A percentile compares a stretch with the other conserved stretches of the same genome.
These are phyloP conservation scores for Trametes cubensis DNA, from an alignment of 768 basidiomycete genomes.

Conservation along the genomic window DNA sequence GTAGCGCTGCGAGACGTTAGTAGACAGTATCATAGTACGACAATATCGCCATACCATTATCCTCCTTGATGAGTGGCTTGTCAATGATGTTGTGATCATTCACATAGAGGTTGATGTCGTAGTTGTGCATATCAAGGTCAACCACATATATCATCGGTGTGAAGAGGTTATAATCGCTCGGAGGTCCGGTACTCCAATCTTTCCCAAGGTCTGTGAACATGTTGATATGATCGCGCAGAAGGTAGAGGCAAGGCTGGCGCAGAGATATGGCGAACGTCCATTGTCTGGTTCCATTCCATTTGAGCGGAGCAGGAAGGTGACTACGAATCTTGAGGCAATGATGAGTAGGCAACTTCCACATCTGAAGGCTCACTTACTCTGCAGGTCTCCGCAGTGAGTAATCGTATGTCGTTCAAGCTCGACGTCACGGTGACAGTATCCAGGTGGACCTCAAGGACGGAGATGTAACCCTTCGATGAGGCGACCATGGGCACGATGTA, in stretches of 20 bases:
- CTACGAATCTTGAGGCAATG: slow-evolving; percentile 54
- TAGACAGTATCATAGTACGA: slow-evolving; percentile 1
- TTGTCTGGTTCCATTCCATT: slow-evolving; percentile 78
- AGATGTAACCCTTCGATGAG: slow-evolving; percentile 72
- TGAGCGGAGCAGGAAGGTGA: slow-evolving; percentile 77
- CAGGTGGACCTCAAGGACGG: slow-evolving; percentile 79
- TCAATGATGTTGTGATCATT: slow-evolving; percentile 98
- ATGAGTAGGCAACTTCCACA: neutral
- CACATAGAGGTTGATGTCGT: slow-evolving; percentile 76
- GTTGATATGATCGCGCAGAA: slow-evolving; percentile 92
- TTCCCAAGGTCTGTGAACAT: slow-evolving; percentile 91
- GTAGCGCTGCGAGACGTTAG: slow-evolving; percentile 55
- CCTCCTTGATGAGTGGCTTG: slow-evolving; percentile 76
- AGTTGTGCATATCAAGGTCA: slow-evolving; percentile 73
- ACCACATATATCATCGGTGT: slow-evolving; percentile 80
- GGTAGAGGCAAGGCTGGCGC: slow-evolving; percentile 69
- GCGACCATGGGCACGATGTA: slow-evolving; percentile 86
- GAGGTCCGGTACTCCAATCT: slow-evolving; percentile 88
- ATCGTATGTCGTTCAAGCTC: slow-evolving; percentile 84
- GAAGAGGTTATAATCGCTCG: slow-evolving; percentile 79
- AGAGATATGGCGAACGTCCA: slow-evolving; percentile 81
- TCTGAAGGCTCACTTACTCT: slow-evolving; percentile 49
- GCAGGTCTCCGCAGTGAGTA: slow-evolving; percentile 78
- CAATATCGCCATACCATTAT: slow-evolving; percentile 66
- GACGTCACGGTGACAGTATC: slow-evolving; percentile 78